Evolutionary conservation across 495 filamentous ascomycete species (phyloP).

Genomic region (Aspergillus nidulans): DNA sequence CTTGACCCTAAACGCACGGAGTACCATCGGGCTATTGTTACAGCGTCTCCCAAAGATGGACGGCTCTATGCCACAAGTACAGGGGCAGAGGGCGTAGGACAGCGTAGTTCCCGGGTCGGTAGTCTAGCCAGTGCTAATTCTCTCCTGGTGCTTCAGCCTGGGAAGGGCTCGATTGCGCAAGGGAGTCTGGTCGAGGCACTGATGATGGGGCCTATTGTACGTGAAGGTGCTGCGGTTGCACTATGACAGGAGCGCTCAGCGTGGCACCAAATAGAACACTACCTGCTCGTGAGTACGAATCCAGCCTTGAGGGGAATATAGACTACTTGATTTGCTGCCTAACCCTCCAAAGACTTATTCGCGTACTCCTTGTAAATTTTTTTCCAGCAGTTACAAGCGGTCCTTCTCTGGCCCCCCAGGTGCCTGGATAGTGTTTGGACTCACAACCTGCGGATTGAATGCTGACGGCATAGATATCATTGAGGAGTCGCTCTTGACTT

Average conservation of each 20-base stretch:
- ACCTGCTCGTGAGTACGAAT: not conserved
- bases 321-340: not conserved
- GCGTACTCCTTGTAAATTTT: no score
- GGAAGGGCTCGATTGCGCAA: slow-evolving; percentile 42
- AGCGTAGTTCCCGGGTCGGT: slow-evolving; percentile 83
- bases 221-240: not conserved
- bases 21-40: slow-evolving; percentile 76
- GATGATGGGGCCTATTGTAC: slow-evolving; percentile 50
- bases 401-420: no score
- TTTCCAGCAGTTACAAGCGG: no score
- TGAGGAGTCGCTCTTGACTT: no score
- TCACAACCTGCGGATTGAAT: no score
- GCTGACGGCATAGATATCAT: no score
- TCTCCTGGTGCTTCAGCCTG: slow-evolving; percentile 69
- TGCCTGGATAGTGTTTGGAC: no score
- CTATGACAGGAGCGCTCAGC: not conserved
- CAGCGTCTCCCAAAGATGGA: slow-evolving; percentile 58
- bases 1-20: slow-evolving; percentile 74
- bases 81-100: slow-evolving; percentile 55
- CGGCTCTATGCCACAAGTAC: slow-evolving; percentile 74
- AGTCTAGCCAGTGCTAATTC: slow-evolving; percentile 87
- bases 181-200: slow-evolving; percentile 56
- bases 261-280: no score
- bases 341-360: no score
- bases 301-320: not conserved